Evolutionary conservation across 352 stramenopile species (phyloP).

Genomic region (Globisporangium cylindrosporum): DNA sequence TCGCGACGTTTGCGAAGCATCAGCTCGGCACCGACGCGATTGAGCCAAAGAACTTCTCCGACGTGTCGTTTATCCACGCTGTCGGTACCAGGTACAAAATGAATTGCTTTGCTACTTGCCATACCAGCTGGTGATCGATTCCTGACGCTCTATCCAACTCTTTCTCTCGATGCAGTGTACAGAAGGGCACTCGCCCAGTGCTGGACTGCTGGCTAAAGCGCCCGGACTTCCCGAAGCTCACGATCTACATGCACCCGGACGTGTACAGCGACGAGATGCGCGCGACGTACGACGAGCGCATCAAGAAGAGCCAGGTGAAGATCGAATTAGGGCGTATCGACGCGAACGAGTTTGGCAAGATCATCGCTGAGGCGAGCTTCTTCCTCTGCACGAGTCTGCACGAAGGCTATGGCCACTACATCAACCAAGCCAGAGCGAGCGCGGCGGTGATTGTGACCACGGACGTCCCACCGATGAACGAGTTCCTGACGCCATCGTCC

Average conservation of each 20-base stretch:
- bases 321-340: constrained; percentile 13
- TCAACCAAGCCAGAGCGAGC: constrained; percentile 56
- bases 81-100: constrained; percentile 21
- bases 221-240: constrained; percentile 28
- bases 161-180: constrained; percentile 18
- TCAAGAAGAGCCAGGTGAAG: constrained; percentile 15
- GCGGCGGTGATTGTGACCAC: constrained; percentile 50
- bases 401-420: constrained; percentile 64
- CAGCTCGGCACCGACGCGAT: constrained; percentile 22
- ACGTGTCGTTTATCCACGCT: constrained; percentile 31
- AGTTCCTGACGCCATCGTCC: constrained; percentile 44
- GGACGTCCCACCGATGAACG: constrained; percentile 55
- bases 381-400: constrained; percentile 53
- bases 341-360: constrained; percentile 29
- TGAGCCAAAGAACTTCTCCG: constrained; percentile 27
- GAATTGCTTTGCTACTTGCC: neutral
- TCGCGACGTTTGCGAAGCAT: constrained; percentile 29
- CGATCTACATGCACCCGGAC: constrained; percentile 22
- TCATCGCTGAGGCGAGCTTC: constrained; percentile 37
- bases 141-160: neutral
- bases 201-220: constrained; percentile 34
- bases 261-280: constrained; percentile 20
- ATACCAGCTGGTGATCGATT: neutral
- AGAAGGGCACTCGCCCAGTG: constrained; percentile 32
- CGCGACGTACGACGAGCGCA: constrained; percentile 1